A percentile compares a stretch with the other conserved stretches of the same genome.
phyloP scores from a whole-genome alignment of 495 filamentous ascomycete species.

The Lophium mytilinum region DNA sequence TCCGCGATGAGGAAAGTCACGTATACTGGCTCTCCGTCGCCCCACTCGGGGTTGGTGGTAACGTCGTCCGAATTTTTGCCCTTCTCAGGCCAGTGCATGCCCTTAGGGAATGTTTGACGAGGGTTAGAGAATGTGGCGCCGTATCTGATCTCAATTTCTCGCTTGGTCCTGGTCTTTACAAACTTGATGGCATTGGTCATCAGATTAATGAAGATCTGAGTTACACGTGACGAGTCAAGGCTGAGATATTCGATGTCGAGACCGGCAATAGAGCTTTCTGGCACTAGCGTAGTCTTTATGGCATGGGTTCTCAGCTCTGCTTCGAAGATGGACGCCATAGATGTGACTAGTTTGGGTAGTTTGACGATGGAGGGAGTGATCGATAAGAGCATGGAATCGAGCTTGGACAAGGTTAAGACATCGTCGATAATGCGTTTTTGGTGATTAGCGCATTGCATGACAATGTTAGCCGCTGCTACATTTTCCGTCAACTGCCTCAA shows the following conservation, averaged over 20 bases:
- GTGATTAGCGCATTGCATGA: slow-evolving; percentile 29
- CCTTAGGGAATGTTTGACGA: slow-evolving; percentile 35
- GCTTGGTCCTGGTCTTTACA: slow-evolving; percentile 11
- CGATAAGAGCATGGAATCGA: slow-evolving; percentile 30
- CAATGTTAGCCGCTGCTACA: slow-evolving; percentile 23
- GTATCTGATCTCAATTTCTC: slow-evolving; percentile 26
- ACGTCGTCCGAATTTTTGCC: slow-evolving; percentile 34
- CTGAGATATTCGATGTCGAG: slow-evolving; percentile 25
- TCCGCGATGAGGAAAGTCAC: slow-evolving; percentile 18
- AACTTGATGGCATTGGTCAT: slow-evolving; percentile 36
- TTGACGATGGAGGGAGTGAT: slow-evolving; percentile 21
- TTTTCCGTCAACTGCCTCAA: slow-evolving; percentile 17
- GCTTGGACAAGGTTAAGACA: slow-evolving; percentile 29
- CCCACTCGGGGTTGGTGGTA: slow-evolving; percentile 34
- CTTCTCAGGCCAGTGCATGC: slow-evolving; percentile 29
- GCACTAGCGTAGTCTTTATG: slow-evolving; percentile 11
- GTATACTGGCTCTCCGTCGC: slow-evolving; percentile 12
- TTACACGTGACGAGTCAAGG: slow-evolving; percentile 25
- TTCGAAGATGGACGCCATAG: slow-evolving; percentile 27
- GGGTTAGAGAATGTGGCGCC: slow-evolving; percentile 36
- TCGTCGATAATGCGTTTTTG: slow-evolving; percentile 34
- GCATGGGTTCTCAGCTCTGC: slow-evolving; percentile 27
- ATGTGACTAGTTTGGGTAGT: slow-evolving; percentile 17
- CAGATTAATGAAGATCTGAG: slow-evolving; percentile 34
- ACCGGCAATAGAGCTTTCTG: slow-evolving; percentile 20